Evolutionary conservation across 495 filamentous ascomycete genomes (phyloP).

Genomic region (Hyaloscypha variabilis): DNA sequence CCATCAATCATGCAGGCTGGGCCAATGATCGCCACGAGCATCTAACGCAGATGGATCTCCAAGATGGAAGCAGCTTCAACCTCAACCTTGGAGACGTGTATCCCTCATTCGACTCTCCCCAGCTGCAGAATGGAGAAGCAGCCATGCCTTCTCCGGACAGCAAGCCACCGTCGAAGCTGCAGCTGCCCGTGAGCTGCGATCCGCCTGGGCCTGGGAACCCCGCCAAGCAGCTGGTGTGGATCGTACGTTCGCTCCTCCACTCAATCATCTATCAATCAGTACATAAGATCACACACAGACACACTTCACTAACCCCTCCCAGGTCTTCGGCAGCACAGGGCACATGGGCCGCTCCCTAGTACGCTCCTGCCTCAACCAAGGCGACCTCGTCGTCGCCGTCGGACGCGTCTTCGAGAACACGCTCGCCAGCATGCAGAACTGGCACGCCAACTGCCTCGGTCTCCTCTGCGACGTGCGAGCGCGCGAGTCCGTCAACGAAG

Average conservation of each 20-base stretch:
- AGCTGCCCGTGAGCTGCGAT: conserved; percentile 76
- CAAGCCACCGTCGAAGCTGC: conserved; percentile 36
- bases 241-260: conserved; percentile 53
- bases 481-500: conserved; percentile 71
- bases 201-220: conserved; percentile 75
- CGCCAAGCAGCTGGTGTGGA: conserved; percentile 77
- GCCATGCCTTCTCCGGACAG: conserved; percentile 27
- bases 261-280: neutral
- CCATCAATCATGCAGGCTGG: neutral
- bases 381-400: conserved; percentile 87
- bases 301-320: conserved; percentile 17
- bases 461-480: conserved; percentile 89
- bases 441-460: conserved; percentile 71
- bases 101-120: neutral
- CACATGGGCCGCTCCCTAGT: conserved; percentile 94
- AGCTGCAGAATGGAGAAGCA: conserved; percentile 13
- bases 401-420: conserved; percentile 83
- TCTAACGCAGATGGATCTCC: conserved; percentile 21
- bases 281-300: too few relatives aligned
- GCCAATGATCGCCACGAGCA: conserved; percentile 12
- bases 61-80: too few relatives aligned
- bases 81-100: neutral
- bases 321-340: conserved; percentile 94
- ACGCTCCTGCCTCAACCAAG: conserved; percentile 74
- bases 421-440: conserved; percentile 68